Percentiles rank a stretch among this genome's conserved stretches.
These are phyloP conservation scores for Neurospora sp. DNA, from an alignment of 495 filamentous ascomycete genomes.

Conservation along the genomic window DNA sequence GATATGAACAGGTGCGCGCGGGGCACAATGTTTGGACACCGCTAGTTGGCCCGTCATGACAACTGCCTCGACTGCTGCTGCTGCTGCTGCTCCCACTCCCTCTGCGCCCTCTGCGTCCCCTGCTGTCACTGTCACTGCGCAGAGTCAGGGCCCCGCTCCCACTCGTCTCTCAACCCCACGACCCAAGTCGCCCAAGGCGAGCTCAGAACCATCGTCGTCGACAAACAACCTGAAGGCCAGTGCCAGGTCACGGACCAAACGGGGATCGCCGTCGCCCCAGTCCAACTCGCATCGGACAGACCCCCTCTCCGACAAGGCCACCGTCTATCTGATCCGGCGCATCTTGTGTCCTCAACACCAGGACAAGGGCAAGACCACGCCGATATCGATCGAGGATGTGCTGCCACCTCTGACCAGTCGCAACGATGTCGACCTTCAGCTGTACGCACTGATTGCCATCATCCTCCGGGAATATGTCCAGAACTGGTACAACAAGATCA, in stretches of 20 bases:
- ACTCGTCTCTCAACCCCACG: constrained; percentile 18
- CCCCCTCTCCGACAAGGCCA: constrained; percentile 41
- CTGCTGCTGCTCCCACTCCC: background rate
- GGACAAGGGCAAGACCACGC: constrained; percentile 32
- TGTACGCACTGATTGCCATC: constrained; percentile 85
- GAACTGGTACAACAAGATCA: constrained; percentile 88
- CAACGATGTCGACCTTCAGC: constrained; percentile 81
- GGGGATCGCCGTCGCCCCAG: constrained; percentile 17
- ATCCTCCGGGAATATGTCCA: constrained; percentile 81
- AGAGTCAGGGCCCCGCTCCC: constrained; percentile 6
- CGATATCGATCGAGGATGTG: constrained; percentile 56
- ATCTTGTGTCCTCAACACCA: constrained; percentile 39
- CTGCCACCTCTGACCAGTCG: constrained; percentile 86
- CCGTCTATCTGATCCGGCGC: constrained; percentile 39
- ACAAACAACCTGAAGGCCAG: background rate
- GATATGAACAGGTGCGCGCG: background rate
- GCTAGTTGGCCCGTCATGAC: constrained; percentile 1
- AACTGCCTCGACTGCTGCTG: background rate
- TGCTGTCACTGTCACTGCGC: constrained; percentile 11
- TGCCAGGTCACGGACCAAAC: constrained; percentile 1
- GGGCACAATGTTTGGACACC: background rate
- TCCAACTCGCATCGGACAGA: constrained; percentile 21
- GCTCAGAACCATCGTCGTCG: background rate
- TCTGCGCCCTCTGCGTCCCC: background rate
- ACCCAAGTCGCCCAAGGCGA: constrained; percentile 13